Base-by-base conservation (phyloP, 2,329 filamentous ascomycete genomes). In the Alternaria arbusti region DNA sequence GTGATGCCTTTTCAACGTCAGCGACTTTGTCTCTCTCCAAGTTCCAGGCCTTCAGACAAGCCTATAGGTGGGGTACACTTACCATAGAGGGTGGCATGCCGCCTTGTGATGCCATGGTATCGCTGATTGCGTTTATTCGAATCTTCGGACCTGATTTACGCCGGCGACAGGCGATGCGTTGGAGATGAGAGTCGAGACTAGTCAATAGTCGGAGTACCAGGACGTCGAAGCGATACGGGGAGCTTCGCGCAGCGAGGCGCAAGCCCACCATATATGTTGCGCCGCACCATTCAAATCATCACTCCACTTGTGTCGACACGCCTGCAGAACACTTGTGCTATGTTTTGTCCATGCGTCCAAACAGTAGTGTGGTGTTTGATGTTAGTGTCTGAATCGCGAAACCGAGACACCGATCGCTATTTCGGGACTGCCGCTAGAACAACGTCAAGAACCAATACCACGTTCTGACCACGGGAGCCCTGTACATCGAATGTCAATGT, bases 71-170 rank as follows among this genome's bases (percentile, higher is more conserved):
- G 22, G 40, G n/a, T 17, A 4, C 13, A 50, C 61, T 57, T 57
- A 72, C 70, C 62, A 62, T 64, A 17, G 65, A 58, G 59, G 68
- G 55, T 61, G 67, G 58, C 45, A 61, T 65, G 50, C 51, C 67
- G 46, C 52, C 57, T 25, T 61, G 61, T n/a, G 65, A 56, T 51
- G 61, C 61, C 68, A 69, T 70, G 8, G 6, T 65, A 17, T 30
- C 17, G 25, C 60, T 54, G 36, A 17, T 20, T 28, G 40, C 3
- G 54, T 3, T 36, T n/a, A 9, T n/a, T 50, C 23, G n/a, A n/a
- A 13, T 20, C 30, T 30, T 30, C 20, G 8, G 26, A 20, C 5
- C 25, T 20, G 4, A n/a, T 32, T 10, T 44, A 23, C 22, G 13
- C 15, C 25, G 15, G 32, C 32, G 11, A 20, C n/a, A 6, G 45